A percentile compares a stretch with the other conserved stretches of the same genome.
Conservation (phyloP, 305 asterid genomes). For the Euphrasia arctica region DNA sequence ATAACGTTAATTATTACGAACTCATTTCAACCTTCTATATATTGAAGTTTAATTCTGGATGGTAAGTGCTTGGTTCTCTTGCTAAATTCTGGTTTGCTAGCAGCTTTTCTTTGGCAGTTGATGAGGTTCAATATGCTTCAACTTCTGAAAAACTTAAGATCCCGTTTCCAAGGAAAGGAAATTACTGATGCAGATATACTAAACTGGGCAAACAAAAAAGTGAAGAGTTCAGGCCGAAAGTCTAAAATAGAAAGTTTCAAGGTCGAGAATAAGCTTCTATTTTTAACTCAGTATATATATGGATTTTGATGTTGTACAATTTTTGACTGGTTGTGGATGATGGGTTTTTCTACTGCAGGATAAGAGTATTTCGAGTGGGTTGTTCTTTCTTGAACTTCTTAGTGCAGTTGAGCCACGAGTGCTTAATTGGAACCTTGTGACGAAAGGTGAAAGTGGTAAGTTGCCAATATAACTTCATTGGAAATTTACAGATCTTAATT, state of each 20-base stretch:
- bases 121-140: slow-evolving; percentile 97
- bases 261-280: slow-evolving; percentile 41
- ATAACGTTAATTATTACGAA: slow-evolving; percentile 4
- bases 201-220: slow-evolving; percentile 89
- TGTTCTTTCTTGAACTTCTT: slow-evolving; percentile 92
- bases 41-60: slow-evolving; percentile 19
- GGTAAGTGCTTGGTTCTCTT: slow-evolving; percentile 24
- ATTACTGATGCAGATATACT: slow-evolving; percentile 81
- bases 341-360: slow-evolving; percentile 48
- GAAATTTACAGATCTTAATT: slow-evolving; percentile 13
- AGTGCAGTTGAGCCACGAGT: slow-evolving; percentile 96
- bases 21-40: slow-evolving; percentile 11
- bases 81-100: slow-evolving; percentile 29
- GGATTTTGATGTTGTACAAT: slow-evolving; percentile 2
- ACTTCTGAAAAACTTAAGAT: slow-evolving; percentile 81
- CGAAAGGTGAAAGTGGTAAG: slow-evolving; percentile 93
- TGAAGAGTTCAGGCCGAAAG: slow-evolving; percentile 67
- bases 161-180: slow-evolving; percentile 89
- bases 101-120: slow-evolving; percentile 98
- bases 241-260: slow-evolving; percentile 82
- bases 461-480: slow-evolving; percentile 16
- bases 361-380: slow-evolving; percentile 79
- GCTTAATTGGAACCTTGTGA: slow-evolving; percentile 94
- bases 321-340: slow-evolving; percentile 20
- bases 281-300: slow-evolving; percentile 7